Evolutionary conservation across 1,284 basidiomycete genomes (phyloP), one percentile per base, ranked within the genome.

Genomic region (Malassezia caprae): DNA sequence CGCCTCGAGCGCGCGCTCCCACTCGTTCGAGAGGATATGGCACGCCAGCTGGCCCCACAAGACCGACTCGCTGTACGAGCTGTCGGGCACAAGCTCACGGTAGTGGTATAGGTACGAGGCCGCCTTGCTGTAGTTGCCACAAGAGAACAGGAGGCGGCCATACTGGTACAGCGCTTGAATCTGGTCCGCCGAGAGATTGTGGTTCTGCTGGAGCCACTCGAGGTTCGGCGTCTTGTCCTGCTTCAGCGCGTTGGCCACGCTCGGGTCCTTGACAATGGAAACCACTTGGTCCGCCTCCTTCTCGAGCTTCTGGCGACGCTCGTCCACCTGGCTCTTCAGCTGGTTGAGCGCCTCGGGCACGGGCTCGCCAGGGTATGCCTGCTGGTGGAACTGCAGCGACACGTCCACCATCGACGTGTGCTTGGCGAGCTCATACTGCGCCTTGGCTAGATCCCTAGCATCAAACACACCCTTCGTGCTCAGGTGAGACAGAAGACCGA

Each of bases 31-130:
- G 47, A 98, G 83, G 70, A 94, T 94, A 76, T 96, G 90, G 44
- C 87, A 90, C 28, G 91, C 89, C 60, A 98, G 86, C 78, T 96
- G 96, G 35, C 93, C 93, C 94, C 93, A 98, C 77, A 91, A 87
- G 5, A 90, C 88, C 10, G 93, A 96, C 47, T 89, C 84, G 77
- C 87, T 90, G 68, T 93, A 84, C 55, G 90, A 86, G 59, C 81
- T 80, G 76, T 94, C 88, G 58, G 90, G 91, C 44, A 91, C 94
- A 59, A 98, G 85, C 44, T 96, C 86, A 59, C 91, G 88, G 82
- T 96, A 98, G 76, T 98, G 93, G 81, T 98, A 91, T 58, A 98
- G 83, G 78, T 94, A 96, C 77, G 96, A 90, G 50, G 90, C 90
- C 19, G 94, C 90, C 59, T 88, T 88, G 64, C 83, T 86, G 80